Percentiles rank a stretch among this genome's conserved stretches.
phyloP scores from a whole-genome alignment of 1,139 yeast species.

The Lodderomyces jiufengensis region DNA sequence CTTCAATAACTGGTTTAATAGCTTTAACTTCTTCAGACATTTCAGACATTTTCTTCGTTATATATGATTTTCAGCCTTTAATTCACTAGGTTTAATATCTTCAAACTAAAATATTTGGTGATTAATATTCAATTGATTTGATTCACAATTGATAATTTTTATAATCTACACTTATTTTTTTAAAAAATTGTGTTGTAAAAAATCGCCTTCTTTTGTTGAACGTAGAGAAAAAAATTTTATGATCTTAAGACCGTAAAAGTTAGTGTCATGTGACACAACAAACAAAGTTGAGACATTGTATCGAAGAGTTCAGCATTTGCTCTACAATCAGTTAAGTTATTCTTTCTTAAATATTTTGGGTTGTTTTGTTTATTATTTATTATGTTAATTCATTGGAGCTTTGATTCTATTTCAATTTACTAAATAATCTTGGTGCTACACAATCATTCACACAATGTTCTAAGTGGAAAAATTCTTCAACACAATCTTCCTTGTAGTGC shows the following conservation, averaged over 20 bases:
- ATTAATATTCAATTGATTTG: no score
- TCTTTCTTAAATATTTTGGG: no score
- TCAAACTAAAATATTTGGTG: no score
- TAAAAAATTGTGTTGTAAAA: neutral
- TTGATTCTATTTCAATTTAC: constrained; percentile 63
- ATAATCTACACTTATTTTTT: no score
- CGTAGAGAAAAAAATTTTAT: no score
- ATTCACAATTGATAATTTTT: no score
- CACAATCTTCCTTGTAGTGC: constrained; percentile 93
- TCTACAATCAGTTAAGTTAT: no score
- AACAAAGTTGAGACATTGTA: no score
- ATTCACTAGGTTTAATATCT: no score
- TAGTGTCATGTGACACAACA: neutral
- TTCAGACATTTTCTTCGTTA: constrained; percentile 2
- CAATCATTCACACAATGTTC: constrained; percentile 92
- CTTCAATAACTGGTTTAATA: constrained; percentile 33
- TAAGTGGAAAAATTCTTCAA: constrained; percentile 96
- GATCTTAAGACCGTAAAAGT: no score
- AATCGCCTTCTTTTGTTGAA: neutral
- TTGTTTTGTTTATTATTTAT: neutral
- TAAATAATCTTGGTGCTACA: constrained; percentile 87
- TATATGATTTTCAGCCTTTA: neutral
- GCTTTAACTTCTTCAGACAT: constrained; percentile 17
- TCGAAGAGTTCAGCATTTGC: no score
- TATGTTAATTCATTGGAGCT: neutral